Conservation (phyloP, 2,329 filamentous ascomycete species). For the Hyphodiscus sp. region DNA sequence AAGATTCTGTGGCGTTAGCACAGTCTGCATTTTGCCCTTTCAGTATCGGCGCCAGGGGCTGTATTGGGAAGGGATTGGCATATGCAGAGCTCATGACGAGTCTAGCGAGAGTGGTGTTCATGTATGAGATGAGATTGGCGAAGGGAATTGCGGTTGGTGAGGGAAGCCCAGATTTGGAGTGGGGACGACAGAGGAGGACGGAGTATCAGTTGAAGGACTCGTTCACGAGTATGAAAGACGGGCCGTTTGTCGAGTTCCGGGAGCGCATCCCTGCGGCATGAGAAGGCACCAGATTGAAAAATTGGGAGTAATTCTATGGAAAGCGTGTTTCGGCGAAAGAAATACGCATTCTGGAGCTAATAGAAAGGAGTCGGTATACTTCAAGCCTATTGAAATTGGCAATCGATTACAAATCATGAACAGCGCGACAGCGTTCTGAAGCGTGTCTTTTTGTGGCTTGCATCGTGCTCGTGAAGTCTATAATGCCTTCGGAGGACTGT, state of each 20-base stretch:
- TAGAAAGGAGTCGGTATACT: too few species aligned
- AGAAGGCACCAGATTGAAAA: neutral
- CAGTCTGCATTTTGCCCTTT: conserved; percentile 22
- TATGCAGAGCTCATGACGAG: conserved; percentile 19
- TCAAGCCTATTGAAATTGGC: too few species aligned
- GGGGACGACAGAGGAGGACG: conserved; percentile 45
- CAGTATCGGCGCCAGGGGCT: conserved; percentile 22
- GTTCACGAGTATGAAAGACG: conserved; percentile 68
- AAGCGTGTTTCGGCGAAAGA: too few species aligned
- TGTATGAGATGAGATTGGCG: conserved; percentile 22
- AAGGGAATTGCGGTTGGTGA: conserved; percentile 42
- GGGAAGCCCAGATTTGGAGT: conserved; percentile 42
- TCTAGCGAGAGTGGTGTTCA: conserved; percentile 17
- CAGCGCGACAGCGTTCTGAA: too few species aligned
- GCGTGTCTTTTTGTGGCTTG: too few species aligned
- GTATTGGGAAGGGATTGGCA: conserved; percentile 24
- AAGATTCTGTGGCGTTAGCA: conserved; percentile 17
- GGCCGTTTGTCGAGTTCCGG: conserved; percentile 60
- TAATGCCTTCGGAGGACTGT: too few species aligned
- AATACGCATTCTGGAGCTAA: too few species aligned
- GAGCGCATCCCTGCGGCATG: conserved; percentile 12
- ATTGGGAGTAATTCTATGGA: too few species aligned
- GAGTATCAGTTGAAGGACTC: conserved; percentile 69
- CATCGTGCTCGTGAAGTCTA: too few species aligned
- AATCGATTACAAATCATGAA: too few species aligned